A percentile compares a stretch with the other conserved stretches of the same genome.
These are phyloP conservation scores for Eremothecium coryli DNA, from an alignment of 1,139 yeast species.

Conservation along the genomic window DNA sequence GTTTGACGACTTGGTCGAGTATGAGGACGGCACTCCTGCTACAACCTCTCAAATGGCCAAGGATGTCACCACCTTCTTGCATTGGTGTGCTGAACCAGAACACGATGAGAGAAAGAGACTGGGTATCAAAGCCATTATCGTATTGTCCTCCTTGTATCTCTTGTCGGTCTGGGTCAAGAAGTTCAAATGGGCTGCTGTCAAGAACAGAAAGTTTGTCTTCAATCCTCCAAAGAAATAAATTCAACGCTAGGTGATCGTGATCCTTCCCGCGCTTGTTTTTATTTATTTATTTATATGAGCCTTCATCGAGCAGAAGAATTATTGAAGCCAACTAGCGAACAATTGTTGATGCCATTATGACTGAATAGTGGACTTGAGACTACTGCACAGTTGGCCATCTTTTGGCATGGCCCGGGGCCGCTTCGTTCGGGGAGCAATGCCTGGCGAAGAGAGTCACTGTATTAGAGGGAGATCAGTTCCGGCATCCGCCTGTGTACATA, in stretches of 20 bases:
- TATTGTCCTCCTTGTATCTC: slow-evolving; percentile 71
- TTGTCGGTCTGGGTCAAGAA: slow-evolving; percentile 88
- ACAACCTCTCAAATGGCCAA: slow-evolving; percentile 99
- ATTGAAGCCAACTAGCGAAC: background rate
- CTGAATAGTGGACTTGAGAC: too few relatives aligned
- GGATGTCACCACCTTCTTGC: slow-evolving; percentile 89
- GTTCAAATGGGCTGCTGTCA: slow-evolving; percentile 96
- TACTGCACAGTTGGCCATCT: too few relatives aligned
- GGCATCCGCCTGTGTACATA: too few relatives aligned
- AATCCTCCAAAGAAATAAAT: slow-evolving; percentile 75
- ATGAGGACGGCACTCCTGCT: slow-evolving; percentile 98
- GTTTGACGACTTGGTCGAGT: slow-evolving; percentile 94
- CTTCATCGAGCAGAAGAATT: background rate
- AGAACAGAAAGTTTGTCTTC: slow-evolving; percentile 90
- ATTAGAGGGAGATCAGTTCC: too few relatives aligned
- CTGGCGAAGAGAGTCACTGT: too few relatives aligned
- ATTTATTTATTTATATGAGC: slow-evolving; percentile 1
- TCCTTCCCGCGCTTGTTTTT: slow-evolving; percentile 1
- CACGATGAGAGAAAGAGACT: slow-evolving; percentile 96
- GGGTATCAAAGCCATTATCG: slow-evolving; percentile 87
- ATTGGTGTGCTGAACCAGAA: slow-evolving; percentile 99
- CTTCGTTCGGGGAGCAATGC: too few relatives aligned
- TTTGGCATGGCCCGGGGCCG: too few relatives aligned
- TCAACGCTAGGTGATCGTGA: background rate
- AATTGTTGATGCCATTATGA: background rate